Conservation (phyloP, 2,329 filamentous ascomycete genomes). For the Penicillium janthinellum region DNA sequence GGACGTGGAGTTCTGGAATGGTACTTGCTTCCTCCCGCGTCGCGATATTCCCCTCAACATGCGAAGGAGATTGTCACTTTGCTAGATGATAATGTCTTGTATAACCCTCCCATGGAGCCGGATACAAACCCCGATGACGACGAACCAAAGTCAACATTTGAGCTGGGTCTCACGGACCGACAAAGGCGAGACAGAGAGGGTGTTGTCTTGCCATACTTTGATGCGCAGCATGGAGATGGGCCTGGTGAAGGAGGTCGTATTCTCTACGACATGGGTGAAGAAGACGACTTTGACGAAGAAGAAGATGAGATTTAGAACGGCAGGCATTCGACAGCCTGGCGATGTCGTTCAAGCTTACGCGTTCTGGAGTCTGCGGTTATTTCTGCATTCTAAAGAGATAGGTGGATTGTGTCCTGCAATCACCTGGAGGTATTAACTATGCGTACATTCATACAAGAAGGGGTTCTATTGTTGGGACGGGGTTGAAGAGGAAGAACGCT, state of each 20-base stretch:
- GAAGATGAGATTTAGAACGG: slow-evolving; percentile 77
- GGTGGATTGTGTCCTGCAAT: slow-evolving; percentile 36
- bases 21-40: slow-evolving; percentile 58
- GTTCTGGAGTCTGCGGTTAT: slow-evolving; percentile 5
- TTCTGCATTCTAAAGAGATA: slow-evolving; percentile 16
- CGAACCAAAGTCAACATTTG: slow-evolving; percentile 75
- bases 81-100: slow-evolving; percentile 76
- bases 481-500: slow-evolving; percentile 15
- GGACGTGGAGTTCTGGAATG: slow-evolving; percentile 75
- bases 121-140: slow-evolving; percentile 50
- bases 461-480: slow-evolving; percentile 6
- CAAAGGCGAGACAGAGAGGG: slow-evolving; percentile 84
- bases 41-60: slow-evolving; percentile 48
- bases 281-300: slow-evolving; percentile 96
- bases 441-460: slow-evolving; percentile 39
- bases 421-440: slow-evolving; percentile 38
- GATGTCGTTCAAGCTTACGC: background rate
- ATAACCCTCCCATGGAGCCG: slow-evolving; percentile 53
- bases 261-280: slow-evolving; percentile 91
- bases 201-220: slow-evolving; percentile 92
- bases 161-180: slow-evolving; percentile 83
- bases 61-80: slow-evolving; percentile 59
- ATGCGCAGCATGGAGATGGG: slow-evolving; percentile 76
- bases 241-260: slow-evolving; percentile 87
- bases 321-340: background rate